phyloP scores from a whole-genome alignment of 2,329 filamentous ascomycete species.

The Zymoseptoria brevis region DNA sequence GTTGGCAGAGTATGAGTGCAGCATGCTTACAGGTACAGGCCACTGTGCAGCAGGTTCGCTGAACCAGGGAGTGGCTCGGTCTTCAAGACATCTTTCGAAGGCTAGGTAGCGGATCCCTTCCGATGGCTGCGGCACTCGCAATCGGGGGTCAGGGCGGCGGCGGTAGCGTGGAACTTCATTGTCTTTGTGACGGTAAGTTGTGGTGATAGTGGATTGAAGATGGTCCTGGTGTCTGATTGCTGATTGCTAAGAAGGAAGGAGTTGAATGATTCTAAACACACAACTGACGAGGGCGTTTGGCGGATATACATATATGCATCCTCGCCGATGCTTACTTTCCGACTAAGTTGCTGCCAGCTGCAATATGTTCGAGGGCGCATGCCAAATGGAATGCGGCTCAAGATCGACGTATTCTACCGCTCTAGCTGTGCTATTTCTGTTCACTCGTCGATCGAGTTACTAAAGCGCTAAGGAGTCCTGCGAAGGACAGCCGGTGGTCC shows the following conservation, averaged over 20 bases:
- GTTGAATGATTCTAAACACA: not conserved
- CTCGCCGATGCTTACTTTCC: not conserved
- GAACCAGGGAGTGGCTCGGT: constrained; percentile 22
- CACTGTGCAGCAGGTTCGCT: constrained; percentile 14
- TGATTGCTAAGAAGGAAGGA: not conserved
- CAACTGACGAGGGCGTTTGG: not conserved
- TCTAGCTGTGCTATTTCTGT: not conserved
- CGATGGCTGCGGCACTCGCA: constrained; percentile 20
- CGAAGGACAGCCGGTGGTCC: no score
- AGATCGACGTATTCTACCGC: not conserved
- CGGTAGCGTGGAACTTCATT: constrained; percentile 13
- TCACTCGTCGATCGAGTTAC: not conserved
- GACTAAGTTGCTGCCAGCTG: not conserved
- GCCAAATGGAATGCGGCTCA: not conserved
- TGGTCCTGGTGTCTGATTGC: not conserved
- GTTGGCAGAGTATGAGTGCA: not conserved
- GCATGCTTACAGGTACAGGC: constrained; percentile 21
- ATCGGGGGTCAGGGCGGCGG: constrained; percentile 12
- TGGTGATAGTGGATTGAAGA: not conserved
- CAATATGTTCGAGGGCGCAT: not conserved
- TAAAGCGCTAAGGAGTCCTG: not conserved
- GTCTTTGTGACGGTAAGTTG: not conserved
- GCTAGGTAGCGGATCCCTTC: not conserved
- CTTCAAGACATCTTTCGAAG: constrained; percentile 23
- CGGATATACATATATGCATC: not conserved